These are phyloP conservation scores for Dothiorella sarmentorum DNA, from an alignment of 2,329 filamentous ascomycete species.

Conservation along the genomic window DNA sequence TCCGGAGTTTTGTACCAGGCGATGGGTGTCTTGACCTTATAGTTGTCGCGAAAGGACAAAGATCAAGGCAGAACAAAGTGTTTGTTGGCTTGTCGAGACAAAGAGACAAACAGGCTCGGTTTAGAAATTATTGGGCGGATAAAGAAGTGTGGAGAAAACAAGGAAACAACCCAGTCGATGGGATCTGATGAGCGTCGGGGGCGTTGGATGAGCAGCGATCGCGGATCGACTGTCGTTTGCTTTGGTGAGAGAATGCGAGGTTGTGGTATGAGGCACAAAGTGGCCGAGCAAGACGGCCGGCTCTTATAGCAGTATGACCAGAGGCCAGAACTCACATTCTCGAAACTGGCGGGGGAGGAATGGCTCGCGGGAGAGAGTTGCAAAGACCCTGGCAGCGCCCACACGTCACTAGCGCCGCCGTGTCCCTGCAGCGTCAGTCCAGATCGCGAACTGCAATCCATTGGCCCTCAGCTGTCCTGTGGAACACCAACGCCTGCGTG, in stretches of 20 bases:
- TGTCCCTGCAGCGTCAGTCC: slow-evolving; percentile 12
- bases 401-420: slow-evolving; percentile 8
- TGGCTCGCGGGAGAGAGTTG: neutral
- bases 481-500: neutral
- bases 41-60: neutral
- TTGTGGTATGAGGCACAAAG: neutral
- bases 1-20: neutral
- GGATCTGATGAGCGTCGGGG: neutral
- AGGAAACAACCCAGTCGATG: slow-evolving; percentile 16
- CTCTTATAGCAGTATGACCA: slow-evolving; percentile 1
- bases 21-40: neutral
- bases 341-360: slow-evolving; percentile 9
- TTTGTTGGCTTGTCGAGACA: neutral
- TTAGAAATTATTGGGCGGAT: slow-evolving; percentile 14
- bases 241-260: neutral
- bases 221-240: neutral
- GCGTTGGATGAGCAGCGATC: neutral
- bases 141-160: slow-evolving; percentile 12
- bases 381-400: slow-evolving; percentile 5
- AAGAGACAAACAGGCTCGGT: neutral
- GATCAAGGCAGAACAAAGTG: neutral
- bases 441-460: neutral
- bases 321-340: slow-evolving; percentile 6
- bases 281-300: neutral
- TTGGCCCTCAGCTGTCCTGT: slow-evolving; percentile 1